Base-by-base conservation (phyloP, 179 eudicot genomes). In the Vitellaria paradoxa region DNA sequence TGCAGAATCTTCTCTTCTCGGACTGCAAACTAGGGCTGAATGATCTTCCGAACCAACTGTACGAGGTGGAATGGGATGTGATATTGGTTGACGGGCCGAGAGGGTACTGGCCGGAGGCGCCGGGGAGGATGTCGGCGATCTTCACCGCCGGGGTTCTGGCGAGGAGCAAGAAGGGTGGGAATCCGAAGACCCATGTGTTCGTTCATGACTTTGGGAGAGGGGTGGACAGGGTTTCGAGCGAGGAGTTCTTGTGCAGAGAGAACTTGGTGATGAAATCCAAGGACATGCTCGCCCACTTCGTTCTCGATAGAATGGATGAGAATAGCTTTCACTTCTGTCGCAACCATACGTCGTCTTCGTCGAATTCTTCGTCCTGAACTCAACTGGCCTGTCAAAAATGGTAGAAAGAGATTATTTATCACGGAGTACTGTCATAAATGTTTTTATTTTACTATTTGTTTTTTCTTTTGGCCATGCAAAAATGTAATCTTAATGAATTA, bases 1-100 rank as follows among this genome's bases (percentile, higher is more conserved):
- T 95, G 6, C 98, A 95, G 77, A 95, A 95, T 78, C 81, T 95
- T 15, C 80, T 95, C 40, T 95, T 95, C 45, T 95, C 99, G 0
- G 99, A 95, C 50, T 95, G 99, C 67, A 93, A 86, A 59, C 80
- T 96, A 18, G 99, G 92, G 49, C 62, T 91, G 11, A 93, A 96
- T 62, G 98, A 93, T 71, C 79, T 96, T 47, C 98, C 99, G 0
- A 93, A 93, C 72, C 93, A 91, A 75, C 77, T 96, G 46, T 96
- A 96, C 68, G 97, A 93, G 68, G 75, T 92, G 10, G 97, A 91
- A 15, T 96, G 99, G 99, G 97, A 93, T 74, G 85, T 91, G 1
- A 89, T 95, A 66, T 80, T 93, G 61, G 87, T 96, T 10, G 99
- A 93, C 17, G 99, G 96, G 15, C 98, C 97, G 0, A 81, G 97